phyloP scores from a whole-genome alignment of 495 filamentous ascomycete species.

The Neurospora tetrasperma region DNA sequence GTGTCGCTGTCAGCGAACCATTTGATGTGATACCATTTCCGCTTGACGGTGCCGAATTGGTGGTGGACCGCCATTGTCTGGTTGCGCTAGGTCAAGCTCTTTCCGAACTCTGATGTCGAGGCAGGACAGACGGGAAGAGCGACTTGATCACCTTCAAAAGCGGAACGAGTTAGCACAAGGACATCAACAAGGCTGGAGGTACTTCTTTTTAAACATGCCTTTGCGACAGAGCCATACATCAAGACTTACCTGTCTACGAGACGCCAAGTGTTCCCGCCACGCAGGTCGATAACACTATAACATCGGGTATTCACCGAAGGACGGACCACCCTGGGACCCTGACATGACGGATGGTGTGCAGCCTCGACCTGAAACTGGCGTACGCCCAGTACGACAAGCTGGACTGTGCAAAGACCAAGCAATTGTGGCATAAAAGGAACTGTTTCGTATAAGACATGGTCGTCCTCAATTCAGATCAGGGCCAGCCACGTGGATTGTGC shows the following conservation, averaged over 20 bases:
- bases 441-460: too few species aligned
- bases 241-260: not conserved
- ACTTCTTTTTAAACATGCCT: not conserved
- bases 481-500: not conserved
- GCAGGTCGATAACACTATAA: not conserved
- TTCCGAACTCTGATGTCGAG: not conserved
- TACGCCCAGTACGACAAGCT: not conserved
- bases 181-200: not conserved
- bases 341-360: not conserved
- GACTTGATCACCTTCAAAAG: not conserved
- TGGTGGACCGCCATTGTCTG: not conserved
- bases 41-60: constrained; percentile 3
- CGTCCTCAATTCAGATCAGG: not conserved
- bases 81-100: not conserved
- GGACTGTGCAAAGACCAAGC: not conserved
- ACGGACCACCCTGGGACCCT: not conserved
- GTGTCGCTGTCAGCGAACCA: constrained; percentile 36
- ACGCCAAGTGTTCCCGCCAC: not conserved
- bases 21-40: constrained; percentile 30
- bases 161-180: not conserved
- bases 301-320: not conserved
- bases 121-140: not conserved
- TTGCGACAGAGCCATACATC: not conserved
- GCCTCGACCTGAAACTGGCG: not conserved
- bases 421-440: not conserved